A percentile compares a stretch with the other conserved stretches of the same genome.
Evolutionary conservation across 805 yeast species (phyloP).

Genomic region (Cyberlindnera nakhonratchasimensis): DNA sequence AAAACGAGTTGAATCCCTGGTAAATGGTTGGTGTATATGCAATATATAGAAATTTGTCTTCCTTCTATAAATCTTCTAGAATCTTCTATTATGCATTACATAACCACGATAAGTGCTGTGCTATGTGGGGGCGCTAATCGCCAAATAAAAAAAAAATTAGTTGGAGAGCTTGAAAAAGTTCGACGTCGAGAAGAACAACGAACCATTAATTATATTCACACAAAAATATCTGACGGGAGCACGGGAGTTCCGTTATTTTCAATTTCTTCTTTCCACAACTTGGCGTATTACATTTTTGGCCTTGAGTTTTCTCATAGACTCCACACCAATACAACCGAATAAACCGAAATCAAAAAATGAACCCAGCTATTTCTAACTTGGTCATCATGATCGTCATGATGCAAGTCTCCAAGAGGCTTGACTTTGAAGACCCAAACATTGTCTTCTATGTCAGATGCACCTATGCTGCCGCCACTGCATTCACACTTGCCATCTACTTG

Average conservation of each 20-base stretch:
- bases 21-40: background rate
- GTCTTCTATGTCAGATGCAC: constrained; percentile 71
- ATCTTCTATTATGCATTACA: background rate
- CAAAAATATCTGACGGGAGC: too few relatives aligned
- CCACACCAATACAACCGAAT: too few relatives aligned
- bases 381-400: constrained; percentile 92
- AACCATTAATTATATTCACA: too few relatives aligned
- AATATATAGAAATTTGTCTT: background rate
- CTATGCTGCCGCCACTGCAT: constrained; percentile 61
- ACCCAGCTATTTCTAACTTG: constrained; percentile 83
- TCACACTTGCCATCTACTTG: constrained; percentile 65
- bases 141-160: background rate
- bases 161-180: background rate
- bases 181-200: background rate
- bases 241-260: too few relatives aligned
- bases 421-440: constrained; percentile 78
- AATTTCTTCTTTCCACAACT: background rate
- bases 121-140: too few relatives aligned
- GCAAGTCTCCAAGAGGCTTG: constrained; percentile 88
- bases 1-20: constrained; percentile 69
- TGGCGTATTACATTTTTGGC: too few relatives aligned
- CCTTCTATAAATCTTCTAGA: background rate
- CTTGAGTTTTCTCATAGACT: too few relatives aligned
- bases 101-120: background rate
- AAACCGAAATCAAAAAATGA: constrained; percentile 43